Base-by-base conservation (phyloP, 2,329 filamentous ascomycete genomes). In the Chlorencoelia australis region DNA sequence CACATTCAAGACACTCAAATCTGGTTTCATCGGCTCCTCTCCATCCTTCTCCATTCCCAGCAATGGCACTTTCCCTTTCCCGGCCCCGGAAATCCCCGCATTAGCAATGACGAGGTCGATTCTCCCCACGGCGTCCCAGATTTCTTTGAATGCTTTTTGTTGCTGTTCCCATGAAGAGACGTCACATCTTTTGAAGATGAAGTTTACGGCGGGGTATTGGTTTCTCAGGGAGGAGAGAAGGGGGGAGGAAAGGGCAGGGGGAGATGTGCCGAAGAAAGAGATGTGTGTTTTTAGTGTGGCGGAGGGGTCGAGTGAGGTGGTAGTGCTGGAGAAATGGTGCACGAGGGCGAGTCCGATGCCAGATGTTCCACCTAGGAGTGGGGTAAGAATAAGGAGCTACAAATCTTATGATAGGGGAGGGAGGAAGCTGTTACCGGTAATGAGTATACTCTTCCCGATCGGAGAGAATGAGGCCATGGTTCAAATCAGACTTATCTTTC, bases 401-500 rank as follows among this genome's bases (percentile, higher is more conserved):
- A n/a, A n/a, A n/a, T n/a, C n/a, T n/a, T n/a, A n/a, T n/a, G n/a
- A n/a, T n/a, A n/a, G n/a, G n/a, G n/a, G n/a, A n/a, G n/a, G n/a
- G n/a, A n/a, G n/a, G n/a, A n/a, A n/a, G n/a, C n/a, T n/a, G n/a
- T n/a, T n/a, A n/a, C n/a, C n/a, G n/a, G n/a, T n/a, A n/a, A n/a
- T n/a, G n/a, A n/a, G n/a, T n/a, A n/a, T n/a, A n/a, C n/a, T n/a
- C n/a, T n/a, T n/a, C n/a, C n/a, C n/a, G n/a, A n/a, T n/a, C n/a
- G n/a, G n/a, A n/a, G n/a, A n/a, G n/a, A n/a, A n/a, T n/a, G n/a
- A n/a, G n/a, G n/a, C n/a, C n/a, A n/a, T n/a, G n/a, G 67, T 8
- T 64, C 66, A 51, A 71, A 67, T 4, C 65, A 66, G 7, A 71
- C 67, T 3, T 66, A 65, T 54, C n/a, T n/a, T 24, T 71, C 67